Percentiles rank a stretch among this genome's conserved stretches.
Conservation (phyloP, 2,329 filamentous ascomycete genomes). For the Aureobasidium sp. region DNA sequence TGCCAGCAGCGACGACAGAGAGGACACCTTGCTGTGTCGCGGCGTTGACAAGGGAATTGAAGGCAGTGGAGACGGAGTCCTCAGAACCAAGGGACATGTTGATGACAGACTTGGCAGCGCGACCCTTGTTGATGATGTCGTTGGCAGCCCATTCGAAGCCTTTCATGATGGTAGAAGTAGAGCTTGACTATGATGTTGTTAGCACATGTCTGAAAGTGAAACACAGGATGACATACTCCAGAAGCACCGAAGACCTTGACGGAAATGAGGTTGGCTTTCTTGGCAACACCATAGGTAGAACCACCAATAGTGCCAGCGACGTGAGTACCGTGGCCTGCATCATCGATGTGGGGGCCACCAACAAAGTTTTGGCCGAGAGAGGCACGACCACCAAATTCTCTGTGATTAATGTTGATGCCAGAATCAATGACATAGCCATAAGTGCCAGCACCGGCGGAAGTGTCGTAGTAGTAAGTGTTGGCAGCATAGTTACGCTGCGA, state of each 20-base stretch:
- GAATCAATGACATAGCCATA: slow-evolving; percentile 38
- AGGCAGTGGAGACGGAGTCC: slow-evolving; percentile 33
- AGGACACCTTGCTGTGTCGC: slow-evolving; percentile 45
- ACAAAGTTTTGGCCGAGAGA: slow-evolving; percentile 28
- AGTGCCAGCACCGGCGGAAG: slow-evolving; percentile 26
- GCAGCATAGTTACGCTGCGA: slow-evolving; percentile 16
- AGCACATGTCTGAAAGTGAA: background rate
- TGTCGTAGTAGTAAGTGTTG: slow-evolving; percentile 18
- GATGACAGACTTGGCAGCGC: slow-evolving; percentile 41
- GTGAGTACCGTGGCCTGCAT: slow-evolving; percentile 59
- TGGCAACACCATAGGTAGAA: slow-evolving; percentile 56
- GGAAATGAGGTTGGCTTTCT: slow-evolving; percentile 48
- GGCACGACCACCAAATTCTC: slow-evolving; percentile 32
- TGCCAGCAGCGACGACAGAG: slow-evolving; percentile 51
- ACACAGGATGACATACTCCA: background rate
- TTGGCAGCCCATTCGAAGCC: slow-evolving; percentile 50
- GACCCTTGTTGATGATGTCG: slow-evolving; percentile 24
- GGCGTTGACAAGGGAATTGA: slow-evolving; percentile 46
- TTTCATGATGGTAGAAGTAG: slow-evolving; percentile 48
- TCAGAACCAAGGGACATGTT: slow-evolving; percentile 51
- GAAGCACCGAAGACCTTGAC: slow-evolving; percentile 48
- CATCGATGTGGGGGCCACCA: slow-evolving; percentile 30
- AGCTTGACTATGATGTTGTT: slow-evolving; percentile 27
- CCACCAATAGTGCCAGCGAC: slow-evolving; percentile 57
- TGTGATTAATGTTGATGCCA: slow-evolving; percentile 23